Percentiles rank a stretch among this genome's conserved stretches.
Evolutionary conservation across 768 basidiomycete species (phyloP).

Genomic region (Coprinopsis cinerea): DNA sequence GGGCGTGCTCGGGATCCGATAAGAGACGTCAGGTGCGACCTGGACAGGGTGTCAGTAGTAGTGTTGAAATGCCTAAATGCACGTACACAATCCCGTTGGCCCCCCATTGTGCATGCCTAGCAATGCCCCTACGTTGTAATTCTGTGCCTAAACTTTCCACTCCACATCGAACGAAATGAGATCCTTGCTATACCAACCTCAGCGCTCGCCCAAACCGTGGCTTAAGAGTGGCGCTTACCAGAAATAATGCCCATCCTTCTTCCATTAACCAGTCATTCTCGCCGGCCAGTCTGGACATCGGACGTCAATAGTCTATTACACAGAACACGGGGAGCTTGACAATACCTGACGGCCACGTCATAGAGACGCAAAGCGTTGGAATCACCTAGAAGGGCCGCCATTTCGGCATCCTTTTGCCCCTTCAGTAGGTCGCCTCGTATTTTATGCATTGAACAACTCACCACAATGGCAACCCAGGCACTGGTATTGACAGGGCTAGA

Average conservation of each 20-base stretch:
- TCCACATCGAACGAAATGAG: conserved; percentile 59
- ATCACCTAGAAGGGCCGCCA: conserved; percentile 51
- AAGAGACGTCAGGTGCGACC: conserved; percentile 44
- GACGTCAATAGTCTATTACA: neutral
- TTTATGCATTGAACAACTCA: conserved; percentile 23
- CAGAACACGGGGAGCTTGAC: conserved; percentile 15
- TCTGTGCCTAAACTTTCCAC: conserved; percentile 64
- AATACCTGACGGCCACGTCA: conserved; percentile 60
- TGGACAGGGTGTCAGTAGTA: conserved; percentile 18
- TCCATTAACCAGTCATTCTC: conserved; percentile 69
- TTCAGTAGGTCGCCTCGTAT: neutral
- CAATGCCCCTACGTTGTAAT: conserved; percentile 59
- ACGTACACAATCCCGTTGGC: conserved; percentile 67
- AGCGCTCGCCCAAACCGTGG: neutral
- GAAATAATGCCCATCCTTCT: conserved; percentile 63
- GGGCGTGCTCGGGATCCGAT: conserved; percentile 40
- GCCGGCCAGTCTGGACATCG: conserved; percentile 43
- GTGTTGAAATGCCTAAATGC: neutral
- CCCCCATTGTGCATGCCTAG: conserved; percentile 66
- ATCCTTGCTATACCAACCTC: conserved; percentile 48
- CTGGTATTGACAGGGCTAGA: conserved; percentile 64
- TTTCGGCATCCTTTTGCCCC: conserved; percentile 54
- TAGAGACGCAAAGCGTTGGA: conserved; percentile 60
- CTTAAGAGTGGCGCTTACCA: conserved; percentile 31
- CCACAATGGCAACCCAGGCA: conserved; percentile 65